phyloP scores from a whole-genome alignment of 108 stramenopile species.

The Fragilaria radians region DNA sequence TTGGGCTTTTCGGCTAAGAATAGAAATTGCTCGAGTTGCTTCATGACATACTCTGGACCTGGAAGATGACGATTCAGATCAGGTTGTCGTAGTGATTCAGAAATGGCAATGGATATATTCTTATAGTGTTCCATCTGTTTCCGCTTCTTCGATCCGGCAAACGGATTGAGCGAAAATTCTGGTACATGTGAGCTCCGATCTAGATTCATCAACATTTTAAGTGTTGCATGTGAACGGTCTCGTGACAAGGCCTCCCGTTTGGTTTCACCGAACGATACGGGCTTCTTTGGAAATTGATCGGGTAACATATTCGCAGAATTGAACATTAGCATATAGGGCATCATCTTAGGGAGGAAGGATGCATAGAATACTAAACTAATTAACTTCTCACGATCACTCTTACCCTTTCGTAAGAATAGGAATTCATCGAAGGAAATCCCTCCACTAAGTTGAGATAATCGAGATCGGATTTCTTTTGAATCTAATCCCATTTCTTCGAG shows the following conservation, averaged over 20 bases:
- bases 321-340: constrained; percentile 75
- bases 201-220: constrained; percentile 50
- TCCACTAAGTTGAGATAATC: constrained; percentile 18
- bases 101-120: too few relatives aligned
- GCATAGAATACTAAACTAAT: constrained; percentile 51
- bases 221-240: constrained; percentile 60
- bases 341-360: constrained; percentile 58
- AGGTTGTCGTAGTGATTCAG: not conserved
- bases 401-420: constrained; percentile 60
- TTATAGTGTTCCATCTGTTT: too few relatives aligned
- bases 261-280: constrained; percentile 17
- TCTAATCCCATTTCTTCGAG: constrained; percentile 26
- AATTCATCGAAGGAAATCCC: constrained; percentile 62
- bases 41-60: not conserved
- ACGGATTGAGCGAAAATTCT: too few relatives aligned
- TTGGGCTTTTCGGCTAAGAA: too few relatives aligned
- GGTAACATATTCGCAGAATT: constrained; percentile 79
- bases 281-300: constrained; percentile 45
- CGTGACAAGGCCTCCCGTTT: constrained; percentile 42
- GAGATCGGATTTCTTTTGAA: constrained; percentile 25
- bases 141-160: too few relatives aligned
- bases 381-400: constrained; percentile 68
- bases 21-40: constrained; percentile 7
- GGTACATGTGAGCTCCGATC: too few relatives aligned
- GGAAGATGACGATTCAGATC: not conserved